Evolutionary conservation across 1,284 basidiomycete species (phyloP).

Genomic region (Volvariella volvacea): DNA sequence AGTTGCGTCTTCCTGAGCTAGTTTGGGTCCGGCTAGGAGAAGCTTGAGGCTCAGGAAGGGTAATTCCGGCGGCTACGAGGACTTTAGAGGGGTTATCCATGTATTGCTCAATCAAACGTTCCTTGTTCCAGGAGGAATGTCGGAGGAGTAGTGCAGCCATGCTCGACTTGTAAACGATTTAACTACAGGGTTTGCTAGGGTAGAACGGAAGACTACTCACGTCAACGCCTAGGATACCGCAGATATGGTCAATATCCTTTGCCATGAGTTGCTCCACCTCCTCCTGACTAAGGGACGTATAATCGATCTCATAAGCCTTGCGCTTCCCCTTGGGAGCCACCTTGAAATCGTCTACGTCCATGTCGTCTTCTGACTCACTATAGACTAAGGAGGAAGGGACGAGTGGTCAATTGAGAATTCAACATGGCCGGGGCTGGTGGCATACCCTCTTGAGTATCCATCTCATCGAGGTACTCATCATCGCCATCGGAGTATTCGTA

Average conservation of each 20-base stretch:
- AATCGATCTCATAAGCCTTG: conserved; percentile 75
- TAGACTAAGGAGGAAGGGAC: conserved; percentile 25
- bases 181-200: conserved; percentile 1
- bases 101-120: conserved; percentile 91
- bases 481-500: conserved; percentile 71
- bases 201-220: conserved; percentile 41
- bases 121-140: conserved; percentile 92
- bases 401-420: conserved; percentile 9
- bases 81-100: conserved; percentile 82
- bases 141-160: conserved; percentile 79
- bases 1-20: conserved; percentile 15
- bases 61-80: conserved; percentile 63
- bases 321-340: conserved; percentile 47
- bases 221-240: conserved; percentile 79
- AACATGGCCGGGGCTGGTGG: not conserved
- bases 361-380: conserved; percentile 51
- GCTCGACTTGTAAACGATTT: conserved; percentile 21
- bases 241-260: conserved; percentile 76
- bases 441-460: conserved; percentile 47
- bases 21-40: conserved; percentile 15
- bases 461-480: conserved; percentile 58
- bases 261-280: conserved; percentile 75
- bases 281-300: conserved; percentile 65
- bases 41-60: conserved; percentile 29
- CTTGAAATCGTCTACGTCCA: conserved; percentile 58